Base-by-base conservation (phyloP, 495 filamentous ascomycete species). In the Aspergillus steynii region DNA sequence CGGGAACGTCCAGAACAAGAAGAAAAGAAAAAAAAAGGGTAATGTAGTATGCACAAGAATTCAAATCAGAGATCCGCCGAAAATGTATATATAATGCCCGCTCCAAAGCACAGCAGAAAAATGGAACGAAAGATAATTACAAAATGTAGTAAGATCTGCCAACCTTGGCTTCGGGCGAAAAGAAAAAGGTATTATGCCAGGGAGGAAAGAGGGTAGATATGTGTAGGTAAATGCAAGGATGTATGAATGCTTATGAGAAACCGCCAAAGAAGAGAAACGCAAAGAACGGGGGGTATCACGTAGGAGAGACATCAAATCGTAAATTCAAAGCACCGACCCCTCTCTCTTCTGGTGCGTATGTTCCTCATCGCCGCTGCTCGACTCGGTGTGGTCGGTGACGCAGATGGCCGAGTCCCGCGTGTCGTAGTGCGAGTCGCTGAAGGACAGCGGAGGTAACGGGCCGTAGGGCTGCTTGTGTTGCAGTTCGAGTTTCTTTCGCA, bases 401-500 rank as follows among this genome's bases (percentile, higher is more conserved):
- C 58, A 64, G 29, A 68, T 68, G 29, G 71, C 68, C 50, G 70
- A 69, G 32, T 71, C 70, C 27, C 64, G 58, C 53, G 58, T 71
- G 5, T 71, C 68, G 8, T 64, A 61, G 26, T 67, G 60, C 9
- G 63, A 25, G 29, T 65, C 66, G 14, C 45, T 67, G 51, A 79
- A 79, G 2, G 74, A 66, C 2, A 86, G 67, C 0, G 74, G 68
- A 3, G 75, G 71, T 50, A 88, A 64, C 0, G 77, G 74, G 0
- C 77, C 84, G 65, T 83, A 90, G 52, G 59, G 65, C 47, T 78
- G 63, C 3, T 76, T 82, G 54, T 77, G 71, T 63, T 76, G 67
- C 15, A 68, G 64, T 70, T 89, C 87, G 32, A 90, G 65, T 67
- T 84, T 82, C 59, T 78, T 82, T 26, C 87, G 78, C 64, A 87